Evolutionary conservation across 176 grass and related monocot genomes (phyloP), one percentile per base, ranked within the genome.

Genomic region (Avena sativa): DNA sequence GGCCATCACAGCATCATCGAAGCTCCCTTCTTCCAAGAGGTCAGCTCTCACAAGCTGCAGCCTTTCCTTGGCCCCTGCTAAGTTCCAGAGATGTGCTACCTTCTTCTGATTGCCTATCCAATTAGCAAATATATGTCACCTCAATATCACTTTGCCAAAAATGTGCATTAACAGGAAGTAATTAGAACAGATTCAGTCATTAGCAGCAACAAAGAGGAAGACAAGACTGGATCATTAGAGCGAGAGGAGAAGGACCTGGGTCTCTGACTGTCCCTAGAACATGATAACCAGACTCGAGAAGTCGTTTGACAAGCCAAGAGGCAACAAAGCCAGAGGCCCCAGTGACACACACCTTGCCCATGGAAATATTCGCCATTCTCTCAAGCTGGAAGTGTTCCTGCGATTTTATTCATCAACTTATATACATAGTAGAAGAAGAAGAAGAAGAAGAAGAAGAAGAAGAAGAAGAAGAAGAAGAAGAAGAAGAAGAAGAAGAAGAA

Each of bases 271-370:
- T 98, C 83, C 95, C 96, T 4, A 90, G 64, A 32, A 95, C 93
- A 86, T 91, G 88, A 87, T 95, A 98, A 26, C 93, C 96, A 0
- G 90, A 90, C 49, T 95, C 78, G 0, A 98, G 93, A 84, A 98
- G 91, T 73, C 88, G 78, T 74, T 93, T 98, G 72, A 93, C 71
- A 74, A 98, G 91, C 93, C 95, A 98, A 23, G 93, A 98, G 68
- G 95, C 93, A 78, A 95, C 82, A 85, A 87, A 98, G 56, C 95
- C 95, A 26, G 93, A 88, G 6, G 95, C 95, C 84, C 93, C 95
- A 8, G 95, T 98, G 46, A 98, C 89, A 21, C 95, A 98, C 30
- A 95, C 86, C 85, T 90, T 95, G 30, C 96, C 86, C 81, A 89
- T 93, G 78, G 46, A 65, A 12, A 20, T 59, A 51, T 80, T 55